phyloP scores from a whole-genome alignment of 2,329 filamentous ascomycete species.

The Whalleya microplaca region DNA sequence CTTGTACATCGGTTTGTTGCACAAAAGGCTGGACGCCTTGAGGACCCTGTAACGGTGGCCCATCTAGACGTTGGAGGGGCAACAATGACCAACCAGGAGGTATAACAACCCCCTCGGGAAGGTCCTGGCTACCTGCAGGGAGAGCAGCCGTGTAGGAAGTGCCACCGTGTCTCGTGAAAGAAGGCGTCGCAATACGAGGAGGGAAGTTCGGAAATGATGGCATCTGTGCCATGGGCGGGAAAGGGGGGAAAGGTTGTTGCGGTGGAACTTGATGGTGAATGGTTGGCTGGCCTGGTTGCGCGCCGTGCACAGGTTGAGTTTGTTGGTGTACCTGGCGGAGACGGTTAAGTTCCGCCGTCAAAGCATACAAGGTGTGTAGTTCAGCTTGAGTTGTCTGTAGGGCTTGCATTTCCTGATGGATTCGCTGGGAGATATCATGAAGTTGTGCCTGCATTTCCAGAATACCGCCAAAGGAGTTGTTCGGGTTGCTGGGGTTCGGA shows the following conservation, averaged over 20 bases:
- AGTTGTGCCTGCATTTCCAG: conserved; percentile 62
- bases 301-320: conserved; percentile 20
- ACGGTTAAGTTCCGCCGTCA: conserved; percentile 69
- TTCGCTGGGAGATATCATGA: conserved; percentile 67
- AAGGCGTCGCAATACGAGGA: conserved; percentile 44
- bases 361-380: conserved; percentile 66
- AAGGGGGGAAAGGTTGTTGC: conserved; percentile 12
- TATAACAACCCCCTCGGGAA: conserved; percentile 66
- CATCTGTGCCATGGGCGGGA: conserved; percentile 25
- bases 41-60: conserved; percentile 30
- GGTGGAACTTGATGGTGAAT: conserved; percentile 18
- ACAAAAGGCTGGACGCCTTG: conserved; percentile 15
- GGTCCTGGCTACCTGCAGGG: conserved; percentile 61
- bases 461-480: conserved; percentile 20
- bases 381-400: conserved; percentile 70
- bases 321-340: conserved; percentile 58
- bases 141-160: conserved; percentile 53
- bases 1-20: conserved; percentile 14
- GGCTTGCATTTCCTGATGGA: conserved; percentile 67
- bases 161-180: conserved; percentile 53
- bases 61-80: conserved; percentile 60
- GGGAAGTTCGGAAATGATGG: conserved; percentile 32
- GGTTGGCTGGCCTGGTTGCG: conserved; percentile 24
- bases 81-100: conserved; percentile 68
- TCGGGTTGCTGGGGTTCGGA: conserved; percentile 5